Conservation (phyloP, 192 early-diverging fungal species). For the Rhizoclosmatium globosum region DNA sequence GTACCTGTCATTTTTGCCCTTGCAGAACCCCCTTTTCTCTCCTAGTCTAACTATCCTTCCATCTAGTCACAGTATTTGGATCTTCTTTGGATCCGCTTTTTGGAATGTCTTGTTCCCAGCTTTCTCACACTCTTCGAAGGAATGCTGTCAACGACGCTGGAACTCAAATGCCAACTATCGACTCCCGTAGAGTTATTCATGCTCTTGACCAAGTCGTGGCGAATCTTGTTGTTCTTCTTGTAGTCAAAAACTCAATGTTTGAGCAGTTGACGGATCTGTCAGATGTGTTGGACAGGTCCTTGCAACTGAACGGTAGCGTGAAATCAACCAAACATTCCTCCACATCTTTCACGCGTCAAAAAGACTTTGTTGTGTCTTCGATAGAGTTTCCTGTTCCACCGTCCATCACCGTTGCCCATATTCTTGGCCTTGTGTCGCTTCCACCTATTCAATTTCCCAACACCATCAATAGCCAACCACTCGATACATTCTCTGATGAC, state of each 20-base stretch:
- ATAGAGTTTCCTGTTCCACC: constrained; percentile 10
- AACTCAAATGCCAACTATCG: constrained; percentile 1
- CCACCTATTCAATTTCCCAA: not conserved
- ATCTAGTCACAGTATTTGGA: constrained; percentile 14
- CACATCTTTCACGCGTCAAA: not conserved
- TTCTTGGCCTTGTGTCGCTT: not conserved
- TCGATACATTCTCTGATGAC: not conserved
- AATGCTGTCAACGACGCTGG: not conserved
- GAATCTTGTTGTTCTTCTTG: not conserved
- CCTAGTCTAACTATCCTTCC: not conserved
- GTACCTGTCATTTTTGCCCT: not conserved
- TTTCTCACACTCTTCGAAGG: not conserved
- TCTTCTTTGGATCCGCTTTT: constrained; percentile 8
- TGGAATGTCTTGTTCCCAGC: constrained; percentile 14
- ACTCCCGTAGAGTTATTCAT: not conserved
- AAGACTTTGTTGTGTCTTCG: constrained; percentile 21
- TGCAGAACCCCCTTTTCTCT: not conserved
- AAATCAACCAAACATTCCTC: not conserved
- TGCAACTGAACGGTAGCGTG: not conserved
- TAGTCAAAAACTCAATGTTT: not conserved
- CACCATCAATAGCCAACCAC: not conserved
- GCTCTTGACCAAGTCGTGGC: not conserved
- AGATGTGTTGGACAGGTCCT: not conserved
- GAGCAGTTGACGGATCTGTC: constrained; percentile 3
- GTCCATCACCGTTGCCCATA: constrained; percentile 8